Evolutionary conservation across 179 eudicot species (phyloP), one percentile per base, ranked within the genome.

Genomic region (Actinidia chinensis): DNA sequence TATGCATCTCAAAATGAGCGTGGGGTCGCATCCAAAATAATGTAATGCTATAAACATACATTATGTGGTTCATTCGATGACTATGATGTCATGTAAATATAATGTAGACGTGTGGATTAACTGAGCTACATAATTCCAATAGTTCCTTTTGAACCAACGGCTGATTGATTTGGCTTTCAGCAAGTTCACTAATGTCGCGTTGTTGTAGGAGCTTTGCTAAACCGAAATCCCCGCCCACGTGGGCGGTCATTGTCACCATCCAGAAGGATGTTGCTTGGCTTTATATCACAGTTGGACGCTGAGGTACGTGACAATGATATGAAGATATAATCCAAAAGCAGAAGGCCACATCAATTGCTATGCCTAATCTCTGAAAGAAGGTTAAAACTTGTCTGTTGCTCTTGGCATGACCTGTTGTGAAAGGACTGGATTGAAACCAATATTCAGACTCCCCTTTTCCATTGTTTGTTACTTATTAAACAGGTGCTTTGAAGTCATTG

Each of bases 51-150:
- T 50, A 11, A 15, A 50, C 2, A 23, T n/a, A 12, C 12, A 23
- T 46, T 4, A 70, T 43, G n/a, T 70, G n/a, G 25, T 5, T 4
- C n/a, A 1, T 13, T 15, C 9, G 20, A 13, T 13, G 4, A 70
- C 3, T 46, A n/a, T 22, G 11, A 5, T 13, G 22, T 6, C 3
- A 1, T 44, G n/a, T n/a, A 10, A n/a, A 50, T 36, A 33, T 36
- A 22, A 28, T 25, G 23, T 6, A 54, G 1, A 36, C 2, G n/a
- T n/a, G 55, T 51, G 40, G 25, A n/a, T 18, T 52, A 83, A 79
- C 86, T 63, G 84, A 84, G 86, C 64, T 42, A 71, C 50, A 70
- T 84, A 84, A n/a, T n/a, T 28, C 86, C 82, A 59, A 84, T 48
- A 12, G 78, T 73, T 42, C 82, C 81, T 18, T 58, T 77, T 9